Evolutionary conservation across 345 rosid species (phyloP), one percentile per base, ranked within the genome.

Genomic region (Garcia nutans): DNA sequence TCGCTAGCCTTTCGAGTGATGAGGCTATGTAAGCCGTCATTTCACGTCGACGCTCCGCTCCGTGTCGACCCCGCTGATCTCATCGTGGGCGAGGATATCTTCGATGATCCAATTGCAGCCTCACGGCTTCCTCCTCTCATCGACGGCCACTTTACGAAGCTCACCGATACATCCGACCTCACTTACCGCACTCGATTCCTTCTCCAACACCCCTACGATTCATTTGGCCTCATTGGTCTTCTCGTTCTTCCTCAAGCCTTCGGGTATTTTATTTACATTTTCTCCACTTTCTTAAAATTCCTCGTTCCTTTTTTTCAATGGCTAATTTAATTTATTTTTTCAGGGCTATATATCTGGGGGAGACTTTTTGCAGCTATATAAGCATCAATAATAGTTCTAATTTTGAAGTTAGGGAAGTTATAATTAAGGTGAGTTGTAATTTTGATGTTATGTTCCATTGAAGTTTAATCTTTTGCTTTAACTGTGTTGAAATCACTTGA

Each of bases 241-340:
- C 99, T 92, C 82, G 90, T 96, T 79, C 99, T 96, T 78, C 98
- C 99, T 13, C 98, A 93, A 84, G 86, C 98, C 76, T 93, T 96
- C 86, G 98, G 95, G 97, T 89, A 71, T 26, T 22, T 6, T 8
- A n/a, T 9, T 37, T 11, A 33, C 49, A 77, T 41, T 54, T 20
- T 68, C 54, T 79, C 70, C 62, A 77, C 69, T 24, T 7, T 56
- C 54, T 45, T 41, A 23, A 1, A 0, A 0, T 31, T 5, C 66
- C 63, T 8, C 37, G 67, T 57, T 41, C 69, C 22, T 8, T 49
- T 69, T 37, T 10, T 3, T 26, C 6, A 17, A 20, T 10, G 22
- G n/a, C 37, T 47, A 12, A 37, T 54, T 62, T 33, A 28, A 52
- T 73, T 15, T 28, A 65, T 6, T 59, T 60, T 15, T 23, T 68